phyloP scores from a whole-genome alignment of 768 basidiomycete genomes.

The Amanita rimosa region DNA sequence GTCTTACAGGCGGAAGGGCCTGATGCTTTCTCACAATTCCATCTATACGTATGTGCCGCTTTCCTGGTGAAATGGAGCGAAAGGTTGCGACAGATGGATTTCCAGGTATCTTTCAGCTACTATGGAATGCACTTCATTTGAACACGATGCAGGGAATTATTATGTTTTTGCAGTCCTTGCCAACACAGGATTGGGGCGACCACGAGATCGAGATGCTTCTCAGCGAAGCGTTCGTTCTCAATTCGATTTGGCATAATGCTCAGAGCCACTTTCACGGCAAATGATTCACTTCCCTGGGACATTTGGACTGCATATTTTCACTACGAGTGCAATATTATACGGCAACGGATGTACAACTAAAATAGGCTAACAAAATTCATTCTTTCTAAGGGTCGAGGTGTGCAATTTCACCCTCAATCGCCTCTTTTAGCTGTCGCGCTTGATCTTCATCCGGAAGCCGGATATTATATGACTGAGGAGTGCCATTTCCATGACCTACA shows the following conservation, averaged over 20 bases:
- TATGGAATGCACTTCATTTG: slow-evolving; percentile 2
- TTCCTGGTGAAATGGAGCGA: slow-evolving; percentile 96
- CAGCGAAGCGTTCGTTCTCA: slow-evolving; percentile 91
- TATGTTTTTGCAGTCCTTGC: slow-evolving; percentile 93
- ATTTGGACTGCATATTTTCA: too few relatives aligned
- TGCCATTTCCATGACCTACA: slow-evolving; percentile 55
- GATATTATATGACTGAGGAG: slow-evolving; percentile 49
- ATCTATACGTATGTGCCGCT: slow-evolving; percentile 95
- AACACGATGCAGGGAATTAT: slow-evolving; percentile 70
- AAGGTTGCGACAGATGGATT: slow-evolving; percentile 92
- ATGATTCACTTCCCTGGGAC: slow-evolving; percentile 12
- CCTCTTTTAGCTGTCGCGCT: slow-evolving; percentile 44
- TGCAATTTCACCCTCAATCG: slow-evolving; percentile 51
- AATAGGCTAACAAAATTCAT: background rate
- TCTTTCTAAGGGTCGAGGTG: slow-evolving; percentile 30
- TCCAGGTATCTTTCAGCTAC: slow-evolving; percentile 57
- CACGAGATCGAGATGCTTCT: slow-evolving; percentile 93
- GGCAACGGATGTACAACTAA: background rate
- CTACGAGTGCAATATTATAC: slow-evolving; percentile 1
- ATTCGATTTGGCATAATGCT: slow-evolving; percentile 87
- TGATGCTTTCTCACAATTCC: slow-evolving; percentile 98
- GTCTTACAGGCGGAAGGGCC: slow-evolving; percentile 78
- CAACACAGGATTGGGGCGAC: slow-evolving; percentile 91
- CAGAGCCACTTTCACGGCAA: slow-evolving; percentile 75
- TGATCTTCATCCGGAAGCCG: slow-evolving; percentile 49